phyloP scores from a whole-genome alignment of 257 asterid species.

The Solanum bulbocastanum region DNA sequence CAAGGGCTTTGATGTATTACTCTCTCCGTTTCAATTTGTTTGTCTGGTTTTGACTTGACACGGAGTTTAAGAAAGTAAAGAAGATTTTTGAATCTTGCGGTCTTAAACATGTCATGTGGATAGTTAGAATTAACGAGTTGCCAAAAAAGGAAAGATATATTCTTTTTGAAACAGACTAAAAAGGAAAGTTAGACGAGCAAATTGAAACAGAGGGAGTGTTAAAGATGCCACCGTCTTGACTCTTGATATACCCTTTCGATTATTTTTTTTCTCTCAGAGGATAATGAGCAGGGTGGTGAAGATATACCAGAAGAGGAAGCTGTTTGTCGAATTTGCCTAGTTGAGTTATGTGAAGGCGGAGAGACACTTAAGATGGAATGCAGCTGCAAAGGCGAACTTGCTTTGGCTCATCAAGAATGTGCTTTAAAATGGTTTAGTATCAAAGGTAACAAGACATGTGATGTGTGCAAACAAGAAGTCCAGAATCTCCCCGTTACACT shows the following conservation, averaged over 20 bases:
- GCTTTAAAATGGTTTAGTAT: constrained; percentile 87
- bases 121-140: neutral
- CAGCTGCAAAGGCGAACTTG: constrained; percentile 91
- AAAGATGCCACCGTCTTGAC: neutral
- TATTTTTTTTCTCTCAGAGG: constrained; percentile 20
- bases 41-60: neutral
- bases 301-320: constrained; percentile 89
- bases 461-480: constrained; percentile 86
- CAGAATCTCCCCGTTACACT: constrained; percentile 79
- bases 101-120: neutral
- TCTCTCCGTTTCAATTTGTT: neutral
- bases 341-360: constrained; percentile 85
- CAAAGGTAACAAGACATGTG: constrained; percentile 90
- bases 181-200: neutral
- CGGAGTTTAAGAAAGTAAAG: too few species aligned
- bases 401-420: constrained; percentile 86
- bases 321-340: constrained; percentile 81
- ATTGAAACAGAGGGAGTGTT: neutral
- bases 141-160: neutral
- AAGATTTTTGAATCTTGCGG: too few species aligned
- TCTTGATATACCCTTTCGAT: neutral
- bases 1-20: neutral
- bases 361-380: constrained; percentile 93
- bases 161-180: too few species aligned
- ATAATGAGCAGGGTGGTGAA: constrained; percentile 46